Evolutionary conservation across 768 basidiomycete genomes (phyloP).

Genomic region (Cystofilobasidium ferigula): DNA sequence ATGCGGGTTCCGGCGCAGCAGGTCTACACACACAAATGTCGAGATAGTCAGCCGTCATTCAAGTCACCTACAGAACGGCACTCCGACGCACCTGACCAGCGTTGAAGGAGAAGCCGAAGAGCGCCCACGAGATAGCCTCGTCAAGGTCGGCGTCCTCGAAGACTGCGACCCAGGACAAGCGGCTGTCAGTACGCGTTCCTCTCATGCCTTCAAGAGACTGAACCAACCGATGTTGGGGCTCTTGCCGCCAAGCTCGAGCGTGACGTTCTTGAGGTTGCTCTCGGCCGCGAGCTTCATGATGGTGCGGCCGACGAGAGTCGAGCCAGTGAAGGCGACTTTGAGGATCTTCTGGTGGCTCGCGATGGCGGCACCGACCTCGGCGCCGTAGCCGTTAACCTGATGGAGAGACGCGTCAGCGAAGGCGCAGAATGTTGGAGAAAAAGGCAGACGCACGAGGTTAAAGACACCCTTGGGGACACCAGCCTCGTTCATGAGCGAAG

Average conservation of each 20-base stretch:
- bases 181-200: not conserved
- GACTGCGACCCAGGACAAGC: too few species aligned
- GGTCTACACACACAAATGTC: too few species aligned
- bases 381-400: slow-evolving; percentile 26
- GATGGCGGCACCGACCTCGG: slow-evolving; percentile 28
- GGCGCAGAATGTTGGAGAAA: not conserved
- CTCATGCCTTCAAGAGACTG: not conserved
- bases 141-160: slow-evolving; percentile 27
- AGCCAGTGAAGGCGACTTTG: slow-evolving; percentile 33
- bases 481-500: slow-evolving; percentile 19
- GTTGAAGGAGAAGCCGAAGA: slow-evolving; percentile 21
- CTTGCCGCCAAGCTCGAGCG: slow-evolving; percentile 31
- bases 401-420: slow-evolving; percentile 16
- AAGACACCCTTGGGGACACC: slow-evolving; percentile 30
- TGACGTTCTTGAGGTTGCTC: slow-evolving; percentile 32
- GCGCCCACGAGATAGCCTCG: slow-evolving; percentile 19
- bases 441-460: slow-evolving; percentile 20
- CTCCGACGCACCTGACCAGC: too few species aligned
- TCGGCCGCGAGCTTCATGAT: slow-evolving; percentile 30
- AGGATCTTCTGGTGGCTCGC: slow-evolving; percentile 26
- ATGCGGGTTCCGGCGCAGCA: slow-evolving; percentile 28
- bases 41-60: too few species aligned
- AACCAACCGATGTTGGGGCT: slow-evolving; percentile 2
- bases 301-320: slow-evolving; percentile 22
- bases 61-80: too few species aligned